Conservation (phyloP, 257 asterid species). For the Solanum medicagineum region DNA sequence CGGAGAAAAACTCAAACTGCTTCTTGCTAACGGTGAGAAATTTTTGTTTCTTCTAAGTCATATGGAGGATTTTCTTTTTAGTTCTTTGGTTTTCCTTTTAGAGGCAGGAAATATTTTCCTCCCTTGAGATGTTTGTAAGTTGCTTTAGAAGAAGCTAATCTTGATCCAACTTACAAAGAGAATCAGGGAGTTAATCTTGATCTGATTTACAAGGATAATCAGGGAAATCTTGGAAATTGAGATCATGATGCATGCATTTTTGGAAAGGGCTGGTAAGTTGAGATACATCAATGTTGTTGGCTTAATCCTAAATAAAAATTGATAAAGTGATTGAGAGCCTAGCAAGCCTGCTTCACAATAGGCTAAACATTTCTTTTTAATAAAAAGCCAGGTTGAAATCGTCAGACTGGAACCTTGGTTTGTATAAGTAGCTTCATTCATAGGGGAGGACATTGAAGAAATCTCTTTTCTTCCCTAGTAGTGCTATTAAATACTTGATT, state of each 20-base stretch:
- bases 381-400: background rate
- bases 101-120: background rate
- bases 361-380: background rate
- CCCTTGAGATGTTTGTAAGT: background rate
- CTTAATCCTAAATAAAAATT: background rate
- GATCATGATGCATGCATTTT: background rate
- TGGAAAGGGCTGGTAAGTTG: background rate
- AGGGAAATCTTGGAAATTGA: background rate
- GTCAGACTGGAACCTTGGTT: background rate
- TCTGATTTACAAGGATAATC: background rate
- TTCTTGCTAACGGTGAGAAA: background rate
- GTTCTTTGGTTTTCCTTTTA: background rate
- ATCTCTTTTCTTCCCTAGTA: background rate
- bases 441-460: background rate
- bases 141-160: background rate
- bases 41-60: background rate
- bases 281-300: background rate
- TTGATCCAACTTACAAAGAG: background rate
- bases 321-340: background rate
- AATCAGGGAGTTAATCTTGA: background rate
- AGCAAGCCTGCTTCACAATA: background rate
- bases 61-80: background rate
- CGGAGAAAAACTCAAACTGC: background rate
- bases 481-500: background rate
- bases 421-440: background rate